Base-by-base conservation (phyloP, 495 filamentous ascomycete species). In the Thozetella sp. region DNA sequence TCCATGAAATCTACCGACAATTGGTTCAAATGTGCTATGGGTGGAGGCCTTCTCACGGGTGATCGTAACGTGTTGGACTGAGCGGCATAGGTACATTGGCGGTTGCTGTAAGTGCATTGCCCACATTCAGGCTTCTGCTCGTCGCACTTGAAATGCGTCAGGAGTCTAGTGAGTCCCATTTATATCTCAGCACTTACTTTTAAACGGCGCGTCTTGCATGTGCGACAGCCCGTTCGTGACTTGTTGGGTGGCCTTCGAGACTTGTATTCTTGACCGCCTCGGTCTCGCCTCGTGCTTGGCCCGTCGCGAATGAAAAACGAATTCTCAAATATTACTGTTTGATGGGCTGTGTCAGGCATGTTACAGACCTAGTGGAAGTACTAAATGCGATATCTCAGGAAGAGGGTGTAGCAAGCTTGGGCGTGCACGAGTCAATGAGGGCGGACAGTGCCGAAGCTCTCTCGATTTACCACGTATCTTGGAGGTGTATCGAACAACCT, bases 131-230 rank as follows among this genome's bases (percentile, higher is more conserved):
- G 43, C 43, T 48, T 48, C 12, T n/a, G 43, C 43, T 48, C 43
- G 20, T 48, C 43, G 43, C 43, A 48, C 43, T 48, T 6, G 15
- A 37, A 48, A 11, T 4, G 12, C 10, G 43, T n/a, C 12, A 20
- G 12, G 12, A 48, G 43, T 48, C 43, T 10, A n/a, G 11, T n/a
- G n/a, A n/a, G n/a, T 19, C 11, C 43, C 11, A 48, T 10, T 10
- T 9, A 48, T 11, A 48, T 48, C 43, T 48, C 20, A n/a, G 12
- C 43, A 10, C 20, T 48, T n/a, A 48, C 43, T n/a, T 48, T 48
- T 48, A 48, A 48, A 48, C 20, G 43, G 43, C 43, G 43, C 12
- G 20, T 48, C 43, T 48, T 48, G 43, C 43, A 48, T 48, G 43
- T 48, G 43, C 43, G 12, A 19, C 43, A 48, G 43, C 43, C 43